Conservation (phyloP, 257 asterid genomes). For the Gardenia jasminoides region DNA sequence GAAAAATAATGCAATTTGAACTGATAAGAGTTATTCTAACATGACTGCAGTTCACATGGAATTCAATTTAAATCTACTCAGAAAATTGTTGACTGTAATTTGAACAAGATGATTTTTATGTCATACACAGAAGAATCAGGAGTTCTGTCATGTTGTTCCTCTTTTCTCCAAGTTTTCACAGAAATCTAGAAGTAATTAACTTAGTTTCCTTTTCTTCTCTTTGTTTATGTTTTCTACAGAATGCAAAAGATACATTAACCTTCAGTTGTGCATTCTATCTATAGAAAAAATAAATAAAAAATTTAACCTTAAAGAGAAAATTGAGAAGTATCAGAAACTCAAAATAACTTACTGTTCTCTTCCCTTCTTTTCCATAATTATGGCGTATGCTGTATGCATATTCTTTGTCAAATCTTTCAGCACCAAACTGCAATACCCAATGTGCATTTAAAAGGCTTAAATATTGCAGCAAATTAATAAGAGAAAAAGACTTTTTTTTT, state of each 20-base stretch:
- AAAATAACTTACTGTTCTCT: conserved; percentile 66
- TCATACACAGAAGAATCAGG: neutral
- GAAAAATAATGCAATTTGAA: neutral
- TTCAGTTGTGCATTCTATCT: neutral
- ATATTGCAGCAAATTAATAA: neutral
- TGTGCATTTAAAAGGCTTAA: neutral
- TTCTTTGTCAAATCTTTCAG: conserved; percentile 93
- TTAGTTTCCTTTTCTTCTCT: neutral
- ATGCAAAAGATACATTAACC: neutral
- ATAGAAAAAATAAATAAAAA: too few relatives aligned
- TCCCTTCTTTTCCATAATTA: conserved; percentile 98
- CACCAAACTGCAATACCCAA: conserved; percentile 67
- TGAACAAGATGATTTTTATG: neutral
- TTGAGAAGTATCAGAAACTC: neutral
- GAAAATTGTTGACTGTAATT: neutral
- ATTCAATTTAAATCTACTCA: neutral
- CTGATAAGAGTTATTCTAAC: neutral
- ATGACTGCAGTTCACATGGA: neutral
- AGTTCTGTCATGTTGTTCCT: neutral
- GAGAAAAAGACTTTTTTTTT: neutral
- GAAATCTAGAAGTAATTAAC: neutral
- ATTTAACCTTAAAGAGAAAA: neutral
- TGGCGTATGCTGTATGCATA: conserved; percentile 89
- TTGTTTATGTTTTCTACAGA: neutral
- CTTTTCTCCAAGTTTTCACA: neutral